Evolutionary conservation across 2,329 filamentous ascomycete genomes (phyloP).

Genomic region (Pezicula carpinea): DNA sequence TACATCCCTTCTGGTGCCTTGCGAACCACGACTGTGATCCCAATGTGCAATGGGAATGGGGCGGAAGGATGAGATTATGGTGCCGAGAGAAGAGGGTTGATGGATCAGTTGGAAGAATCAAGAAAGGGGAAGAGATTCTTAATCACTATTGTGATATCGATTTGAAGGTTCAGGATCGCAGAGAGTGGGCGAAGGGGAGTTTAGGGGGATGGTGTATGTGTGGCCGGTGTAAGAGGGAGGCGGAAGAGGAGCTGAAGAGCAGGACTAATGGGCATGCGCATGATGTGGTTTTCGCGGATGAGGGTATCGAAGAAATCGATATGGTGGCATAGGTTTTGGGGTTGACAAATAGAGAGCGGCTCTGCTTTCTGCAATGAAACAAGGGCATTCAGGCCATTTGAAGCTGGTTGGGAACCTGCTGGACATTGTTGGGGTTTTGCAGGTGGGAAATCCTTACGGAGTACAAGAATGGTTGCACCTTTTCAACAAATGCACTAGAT

Average conservation of each 20-base stretch:
- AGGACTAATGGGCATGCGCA: neutral
- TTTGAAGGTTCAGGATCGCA: conserved; percentile 70
- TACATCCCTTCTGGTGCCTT: conserved; percentile 93
- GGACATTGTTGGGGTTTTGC: too few species aligned
- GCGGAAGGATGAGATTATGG: conserved; percentile 69
- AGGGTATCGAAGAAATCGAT: neutral
- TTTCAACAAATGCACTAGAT: too few species aligned
- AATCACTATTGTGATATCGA: conserved; percentile 93
- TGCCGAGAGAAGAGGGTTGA: conserved; percentile 53
- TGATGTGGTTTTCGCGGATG: neutral
- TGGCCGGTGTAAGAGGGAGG: conserved; percentile 72
- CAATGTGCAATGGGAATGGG: conserved; percentile 93
- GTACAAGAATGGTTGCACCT: too few species aligned
- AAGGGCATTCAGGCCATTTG: too few species aligned
- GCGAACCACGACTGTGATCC: conserved; percentile 96
- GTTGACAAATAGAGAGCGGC: too few species aligned
- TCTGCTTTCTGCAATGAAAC: too few species aligned
- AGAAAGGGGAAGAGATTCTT: conserved; percentile 76
- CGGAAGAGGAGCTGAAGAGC: conserved; percentile 27
- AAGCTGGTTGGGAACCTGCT: too few species aligned
- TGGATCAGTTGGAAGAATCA: conserved; percentile 57
- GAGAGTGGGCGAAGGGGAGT: conserved; percentile 85
- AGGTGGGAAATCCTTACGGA: too few species aligned
- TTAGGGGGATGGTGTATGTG: conserved; percentile 89
- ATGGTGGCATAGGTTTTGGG: neutral